These are phyloP conservation scores for Myriosclerotinia curreyana DNA, from an alignment of 2,329 filamentous ascomycete species.

Conservation along the genomic window DNA sequence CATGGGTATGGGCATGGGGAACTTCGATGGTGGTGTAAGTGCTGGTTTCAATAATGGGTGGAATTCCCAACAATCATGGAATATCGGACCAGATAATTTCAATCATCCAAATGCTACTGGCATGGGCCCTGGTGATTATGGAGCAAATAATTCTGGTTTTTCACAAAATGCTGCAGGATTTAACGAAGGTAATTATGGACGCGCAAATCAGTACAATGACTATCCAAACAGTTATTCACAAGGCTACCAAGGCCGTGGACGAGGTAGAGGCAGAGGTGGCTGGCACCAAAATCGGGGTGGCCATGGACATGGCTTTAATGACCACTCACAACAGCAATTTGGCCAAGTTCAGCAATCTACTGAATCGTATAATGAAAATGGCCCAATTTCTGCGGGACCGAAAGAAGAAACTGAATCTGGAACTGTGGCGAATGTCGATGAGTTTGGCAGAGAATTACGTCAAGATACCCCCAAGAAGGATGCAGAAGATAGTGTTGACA, in stretches of 20 bases:
- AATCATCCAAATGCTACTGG: slow-evolving; percentile 77
- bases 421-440: slow-evolving; percentile 37
- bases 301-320: slow-evolving; percentile 36
- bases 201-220: slow-evolving; percentile 68
- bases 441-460: slow-evolving; percentile 41
- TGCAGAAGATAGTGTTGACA: slow-evolving; percentile 8
- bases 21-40: slow-evolving; percentile 61
- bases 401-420: slow-evolving; percentile 33
- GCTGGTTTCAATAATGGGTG: slow-evolving; percentile 72
- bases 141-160: slow-evolving; percentile 74
- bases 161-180: slow-evolving; percentile 58
- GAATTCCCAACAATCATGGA: slow-evolving; percentile 79
- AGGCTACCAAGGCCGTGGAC: slow-evolving; percentile 45
- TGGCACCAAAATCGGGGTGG: slow-evolving; percentile 33
- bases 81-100: slow-evolving; percentile 83
- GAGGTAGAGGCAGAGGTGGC: slow-evolving; percentile 41
- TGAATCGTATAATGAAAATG: slow-evolving; percentile 36
- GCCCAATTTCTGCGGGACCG: slow-evolving; percentile 35
- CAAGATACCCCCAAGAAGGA: slow-evolving; percentile 27
- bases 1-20: slow-evolving; percentile 67
- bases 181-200: slow-evolving; percentile 82
- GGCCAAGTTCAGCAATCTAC: slow-evolving; percentile 31
- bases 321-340: slow-evolving; percentile 35
- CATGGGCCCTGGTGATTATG: slow-evolving; percentile 78
- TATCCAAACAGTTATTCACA: slow-evolving; percentile 62